Evolutionary conservation across 2,329 filamentous ascomycete species (phyloP).

Genomic region (Colletotrichum higginsianum): DNA sequence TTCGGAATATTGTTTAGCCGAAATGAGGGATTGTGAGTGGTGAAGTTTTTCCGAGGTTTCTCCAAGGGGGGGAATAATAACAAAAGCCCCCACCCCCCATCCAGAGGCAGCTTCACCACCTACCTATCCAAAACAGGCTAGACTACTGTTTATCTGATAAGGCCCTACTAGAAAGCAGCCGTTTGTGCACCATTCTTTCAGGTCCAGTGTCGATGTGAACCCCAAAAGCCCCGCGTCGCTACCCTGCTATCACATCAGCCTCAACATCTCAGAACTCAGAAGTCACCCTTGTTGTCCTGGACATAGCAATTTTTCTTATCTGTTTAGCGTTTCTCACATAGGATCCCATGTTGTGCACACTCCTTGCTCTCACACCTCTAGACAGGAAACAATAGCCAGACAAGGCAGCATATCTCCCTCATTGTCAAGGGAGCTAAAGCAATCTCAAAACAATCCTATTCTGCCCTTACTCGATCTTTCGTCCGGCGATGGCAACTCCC

Average conservation of each 20-base stretch:
- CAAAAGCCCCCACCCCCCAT: neutral
- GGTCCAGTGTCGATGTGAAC: conserved; percentile 33
- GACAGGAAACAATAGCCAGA: conserved; percentile 22
- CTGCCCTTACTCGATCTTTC: conserved; percentile 5
- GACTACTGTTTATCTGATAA: conserved; percentile 17
- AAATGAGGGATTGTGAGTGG: neutral
- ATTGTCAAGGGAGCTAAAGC: neutral
- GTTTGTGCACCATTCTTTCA: conserved; percentile 40
- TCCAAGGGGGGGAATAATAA: neutral
- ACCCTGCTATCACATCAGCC: conserved; percentile 22
- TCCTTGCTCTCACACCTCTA: neutral
- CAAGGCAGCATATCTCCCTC: conserved; percentile 24
- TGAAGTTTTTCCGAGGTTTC: conserved; percentile 15
- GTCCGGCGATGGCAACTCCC: conserved; percentile 33
- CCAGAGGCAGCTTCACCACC: conserved; percentile 5
- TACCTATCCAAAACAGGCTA: conserved; percentile 32
- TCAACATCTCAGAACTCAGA: conserved; percentile 6
- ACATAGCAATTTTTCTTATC: neutral
- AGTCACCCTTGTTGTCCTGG: conserved; percentile 19
- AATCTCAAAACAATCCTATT: neutral
- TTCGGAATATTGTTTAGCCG: conserved; percentile 20
- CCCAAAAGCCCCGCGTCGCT: conserved; percentile 30
- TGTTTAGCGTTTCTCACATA: neutral
- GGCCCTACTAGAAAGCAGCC: conserved; percentile 7
- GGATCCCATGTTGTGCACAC: neutral